These are phyloP conservation scores for Botryotinia calthae DNA, from an alignment of 2,329 filamentous ascomycete species.

Conservation along the genomic window DNA sequence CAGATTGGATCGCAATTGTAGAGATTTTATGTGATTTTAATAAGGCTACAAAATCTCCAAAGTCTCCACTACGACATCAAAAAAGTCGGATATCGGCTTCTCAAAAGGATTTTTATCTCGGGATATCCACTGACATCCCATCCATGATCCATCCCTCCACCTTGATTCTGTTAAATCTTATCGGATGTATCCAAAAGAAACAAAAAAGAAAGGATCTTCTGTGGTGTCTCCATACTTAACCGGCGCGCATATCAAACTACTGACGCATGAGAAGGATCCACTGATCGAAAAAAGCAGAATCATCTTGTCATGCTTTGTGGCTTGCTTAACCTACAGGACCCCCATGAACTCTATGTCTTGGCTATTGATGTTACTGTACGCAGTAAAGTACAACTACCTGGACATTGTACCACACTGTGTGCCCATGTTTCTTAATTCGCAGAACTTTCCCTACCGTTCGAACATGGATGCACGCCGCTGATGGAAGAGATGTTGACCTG, in stretches of 20 bases:
- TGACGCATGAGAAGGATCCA: slow-evolving; percentile 13
- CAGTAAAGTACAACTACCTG: neutral
- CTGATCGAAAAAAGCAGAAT: slow-evolving; percentile 8
- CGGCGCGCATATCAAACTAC: slow-evolving; percentile 11
- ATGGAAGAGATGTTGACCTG: neutral
- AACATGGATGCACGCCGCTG: neutral
- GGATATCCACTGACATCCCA: slow-evolving; percentile 2
- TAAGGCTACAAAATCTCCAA: neutral
- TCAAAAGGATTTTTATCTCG: neutral
- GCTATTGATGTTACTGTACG: neutral
- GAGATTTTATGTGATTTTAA: neutral
- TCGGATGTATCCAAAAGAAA: neutral
- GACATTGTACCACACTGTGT: neutral
- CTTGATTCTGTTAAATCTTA: neutral
- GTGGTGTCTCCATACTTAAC: slow-evolving; percentile 12
- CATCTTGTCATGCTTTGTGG: slow-evolving; percentile 4
- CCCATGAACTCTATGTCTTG: neutral
- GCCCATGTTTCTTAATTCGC: neutral
- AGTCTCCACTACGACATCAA: neutral
- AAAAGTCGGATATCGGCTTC: slow-evolving; percentile 14
- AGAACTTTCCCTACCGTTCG: neutral
- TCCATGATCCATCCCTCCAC: neutral
- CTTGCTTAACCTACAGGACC: slow-evolving; percentile 6
- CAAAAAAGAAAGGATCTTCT: neutral
- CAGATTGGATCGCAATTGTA: too few species aligned